These are phyloP conservation scores for Chalciporus sphaerocephalus DNA, from an alignment of 768 basidiomycete genomes.

Conservation along the genomic window DNA sequence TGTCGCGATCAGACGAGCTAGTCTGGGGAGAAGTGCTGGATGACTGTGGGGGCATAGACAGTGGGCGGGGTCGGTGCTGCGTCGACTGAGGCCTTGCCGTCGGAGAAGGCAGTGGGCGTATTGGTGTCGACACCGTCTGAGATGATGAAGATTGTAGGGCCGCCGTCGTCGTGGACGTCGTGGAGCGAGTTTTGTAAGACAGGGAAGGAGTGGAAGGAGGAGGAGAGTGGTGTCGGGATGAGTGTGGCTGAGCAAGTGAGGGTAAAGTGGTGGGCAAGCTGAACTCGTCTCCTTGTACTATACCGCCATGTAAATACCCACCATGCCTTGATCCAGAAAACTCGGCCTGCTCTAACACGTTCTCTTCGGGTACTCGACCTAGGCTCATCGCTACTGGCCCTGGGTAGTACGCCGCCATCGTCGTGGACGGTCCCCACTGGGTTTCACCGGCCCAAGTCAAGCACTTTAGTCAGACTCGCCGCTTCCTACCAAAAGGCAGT, in stretches of 20 bases:
- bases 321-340: no score
- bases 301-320: slow-evolving; percentile 55
- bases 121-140: slow-evolving; percentile 24
- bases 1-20: slow-evolving; percentile 31
- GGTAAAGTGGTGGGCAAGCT: slow-evolving; percentile 47
- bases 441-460: slow-evolving; percentile 12
- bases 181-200: slow-evolving; percentile 4
- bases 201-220: slow-evolving; percentile 12
- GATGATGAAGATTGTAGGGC: slow-evolving; percentile 1
- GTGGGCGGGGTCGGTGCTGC: slow-evolving; percentile 48
- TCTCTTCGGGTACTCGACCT: slow-evolving; percentile 50
- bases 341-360: slow-evolving; percentile 38
- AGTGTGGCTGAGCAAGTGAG: slow-evolving; percentile 28
- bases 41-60: slow-evolving; percentile 72
- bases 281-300: slow-evolving; percentile 54
- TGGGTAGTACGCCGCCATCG: slow-evolving; percentile 41
- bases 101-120: slow-evolving; percentile 31
- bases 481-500: slow-evolving; percentile 18
- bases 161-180: slow-evolving; percentile 13
- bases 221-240: slow-evolving; percentile 14
- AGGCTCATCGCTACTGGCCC: slow-evolving; percentile 44
- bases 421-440: slow-evolving; percentile 11
- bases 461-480: not conserved
- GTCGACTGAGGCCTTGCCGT: slow-evolving; percentile 19
- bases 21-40: slow-evolving; percentile 33